These are phyloP conservation scores for Chlorella ohadii DNA, from an alignment of 139 green algal species.

Conservation along the genomic window DNA sequence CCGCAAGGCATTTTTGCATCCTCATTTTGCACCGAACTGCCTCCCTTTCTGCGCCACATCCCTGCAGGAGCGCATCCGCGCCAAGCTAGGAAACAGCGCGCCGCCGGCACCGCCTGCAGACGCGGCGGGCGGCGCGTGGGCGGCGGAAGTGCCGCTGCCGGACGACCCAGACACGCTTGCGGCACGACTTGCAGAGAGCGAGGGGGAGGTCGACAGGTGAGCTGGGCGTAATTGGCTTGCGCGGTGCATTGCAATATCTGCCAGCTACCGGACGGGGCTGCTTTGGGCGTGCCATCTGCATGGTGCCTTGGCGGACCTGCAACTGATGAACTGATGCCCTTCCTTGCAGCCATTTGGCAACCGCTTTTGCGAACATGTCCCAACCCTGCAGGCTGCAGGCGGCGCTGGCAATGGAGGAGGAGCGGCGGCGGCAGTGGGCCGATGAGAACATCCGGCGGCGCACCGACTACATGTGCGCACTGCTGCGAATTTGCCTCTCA, in stretches of 20 bases:
- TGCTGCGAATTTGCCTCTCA: too few species aligned
- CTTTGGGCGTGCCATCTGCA: too few species aligned
- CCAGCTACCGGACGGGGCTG: too few species aligned
- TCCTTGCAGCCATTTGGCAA: too few species aligned
- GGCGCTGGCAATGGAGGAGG: constrained; percentile 73
- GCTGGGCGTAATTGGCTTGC: too few species aligned
- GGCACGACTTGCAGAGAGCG: constrained; percentile 31
- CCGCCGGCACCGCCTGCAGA: neutral
- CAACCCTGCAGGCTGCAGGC: constrained; percentile 59
- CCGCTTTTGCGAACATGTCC: too few species aligned
- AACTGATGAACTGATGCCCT: too few species aligned
- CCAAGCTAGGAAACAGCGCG: constrained; percentile 20
- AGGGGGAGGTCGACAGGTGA: constrained; percentile 22
- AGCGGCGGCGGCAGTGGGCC: constrained; percentile 80
- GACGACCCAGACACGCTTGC: constrained; percentile 32
- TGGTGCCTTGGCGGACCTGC: too few species aligned
- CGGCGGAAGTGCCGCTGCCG: constrained; percentile 28
- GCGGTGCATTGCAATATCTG: too few species aligned
- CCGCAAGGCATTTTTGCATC: too few species aligned
- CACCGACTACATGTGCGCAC: constrained; percentile 87
- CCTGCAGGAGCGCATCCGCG: constrained; percentile 11
- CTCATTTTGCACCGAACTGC: neutral
- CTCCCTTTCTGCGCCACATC: neutral
- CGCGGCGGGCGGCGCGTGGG: neutral
- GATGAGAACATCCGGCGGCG: constrained; percentile 93